phyloP scores from a whole-genome alignment of 129 eudicot genomes.

The Lactuca sativa region DNA sequence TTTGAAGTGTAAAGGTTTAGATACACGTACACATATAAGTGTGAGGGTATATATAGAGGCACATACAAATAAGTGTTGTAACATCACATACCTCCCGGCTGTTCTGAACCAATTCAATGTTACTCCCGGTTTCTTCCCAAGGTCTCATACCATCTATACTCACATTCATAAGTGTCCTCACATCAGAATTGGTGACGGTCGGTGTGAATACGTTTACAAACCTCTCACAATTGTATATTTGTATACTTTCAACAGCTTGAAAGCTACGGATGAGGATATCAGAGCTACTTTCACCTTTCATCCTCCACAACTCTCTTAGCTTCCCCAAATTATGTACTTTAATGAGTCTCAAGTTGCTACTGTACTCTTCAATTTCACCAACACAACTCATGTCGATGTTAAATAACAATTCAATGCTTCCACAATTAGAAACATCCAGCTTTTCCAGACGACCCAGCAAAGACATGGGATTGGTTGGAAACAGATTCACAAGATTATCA shows the following conservation, averaged over 20 bases:
- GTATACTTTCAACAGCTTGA: slow-evolving; percentile 1
- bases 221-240: not conserved
- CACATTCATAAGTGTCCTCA: not conserved
- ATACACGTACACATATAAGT: too few species aligned
- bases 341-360: not conserved
- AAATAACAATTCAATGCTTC: not conserved
- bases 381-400: not conserved
- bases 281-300: not conserved
- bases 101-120: not conserved
- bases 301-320: slow-evolving; percentile 5
- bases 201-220: not conserved
- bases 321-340: not conserved
- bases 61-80: too few species aligned
- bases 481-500: not conserved
- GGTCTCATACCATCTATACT: not conserved
- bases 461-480: not conserved
- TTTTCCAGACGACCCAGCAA: not conserved
- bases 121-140: not conserved
- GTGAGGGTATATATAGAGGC: not conserved
- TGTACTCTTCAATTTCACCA: not conserved
- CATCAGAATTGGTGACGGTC: not conserved
- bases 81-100: slow-evolving; percentile 10
- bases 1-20: too few species aligned
- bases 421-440: not conserved
- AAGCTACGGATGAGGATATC: not conserved